Percentiles rank a stretch among this genome's conserved stretches.
phyloP scores from a whole-genome alignment of 2,329 filamentous ascomycete species.

The Aspergillus cejpii region DNA sequence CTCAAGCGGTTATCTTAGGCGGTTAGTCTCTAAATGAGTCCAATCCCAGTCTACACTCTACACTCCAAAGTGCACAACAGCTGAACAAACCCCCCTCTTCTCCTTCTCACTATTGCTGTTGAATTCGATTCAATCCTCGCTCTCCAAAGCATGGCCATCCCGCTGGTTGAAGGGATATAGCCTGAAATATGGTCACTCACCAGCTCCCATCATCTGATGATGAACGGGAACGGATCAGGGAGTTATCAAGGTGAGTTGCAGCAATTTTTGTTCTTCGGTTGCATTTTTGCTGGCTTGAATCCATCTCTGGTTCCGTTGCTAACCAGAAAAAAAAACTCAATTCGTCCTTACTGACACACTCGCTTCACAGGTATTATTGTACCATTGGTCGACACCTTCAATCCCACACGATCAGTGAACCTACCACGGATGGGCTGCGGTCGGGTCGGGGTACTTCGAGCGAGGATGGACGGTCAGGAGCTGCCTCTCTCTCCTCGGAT shows the following conservation, averaged over 20 bases:
- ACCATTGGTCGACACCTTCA: constrained; percentile 7
- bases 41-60: too few relatives aligned
- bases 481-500: constrained; percentile 20
- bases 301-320: not conserved
- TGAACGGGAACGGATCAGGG: constrained; percentile 15
- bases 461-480: not conserved
- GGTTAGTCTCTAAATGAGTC: too few relatives aligned
- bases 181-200: not conserved
- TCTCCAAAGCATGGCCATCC: not conserved
- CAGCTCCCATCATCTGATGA: constrained; percentile 5
- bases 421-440: not conserved
- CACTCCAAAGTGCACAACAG: too few relatives aligned
- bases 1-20: too few relatives aligned
- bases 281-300: not conserved
- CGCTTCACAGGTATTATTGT: constrained; percentile 11
- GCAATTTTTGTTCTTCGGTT: not conserved
- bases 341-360: not conserved
- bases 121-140: too few relatives aligned
- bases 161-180: not conserved
- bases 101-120: too few relatives aligned
- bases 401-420: not conserved
- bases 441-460: not conserved
- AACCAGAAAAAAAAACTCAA: not conserved
- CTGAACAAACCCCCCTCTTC: too few relatives aligned
- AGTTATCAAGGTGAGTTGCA: constrained; percentile 10